Evolutionary conservation across 2,329 filamentous ascomycete species (phyloP).

Genomic region (Colletotrichum horii): DNA sequence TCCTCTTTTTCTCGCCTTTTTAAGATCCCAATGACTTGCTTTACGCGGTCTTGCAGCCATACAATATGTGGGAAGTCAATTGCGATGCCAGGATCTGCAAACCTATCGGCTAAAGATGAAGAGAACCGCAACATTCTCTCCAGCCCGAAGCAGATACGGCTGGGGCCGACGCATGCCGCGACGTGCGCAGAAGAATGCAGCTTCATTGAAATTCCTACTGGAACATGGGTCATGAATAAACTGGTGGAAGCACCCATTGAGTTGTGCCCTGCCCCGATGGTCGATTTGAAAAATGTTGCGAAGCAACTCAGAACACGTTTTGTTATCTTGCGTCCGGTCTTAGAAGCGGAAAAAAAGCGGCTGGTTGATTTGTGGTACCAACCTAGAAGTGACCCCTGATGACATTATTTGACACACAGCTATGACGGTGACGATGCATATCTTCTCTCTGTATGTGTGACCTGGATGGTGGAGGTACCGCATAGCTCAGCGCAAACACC

Average conservation of each 20-base stretch:
- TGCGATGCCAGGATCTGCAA: background rate
- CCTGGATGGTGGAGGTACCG: accelerated
- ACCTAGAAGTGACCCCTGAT: background rate
- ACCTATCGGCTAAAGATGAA: background rate
- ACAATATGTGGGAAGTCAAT: background rate
- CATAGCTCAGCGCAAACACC: background rate
- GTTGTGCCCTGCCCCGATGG: background rate
- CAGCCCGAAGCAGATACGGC: background rate
- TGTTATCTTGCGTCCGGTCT: background rate
- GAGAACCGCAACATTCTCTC: background rate
- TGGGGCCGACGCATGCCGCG: background rate
- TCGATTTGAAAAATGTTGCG: background rate
- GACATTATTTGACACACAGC: background rate
- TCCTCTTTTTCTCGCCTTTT: too few relatives aligned
- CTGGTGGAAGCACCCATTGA: background rate
- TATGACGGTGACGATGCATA: background rate
- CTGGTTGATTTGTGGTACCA: background rate
- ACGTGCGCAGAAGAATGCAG: background rate
- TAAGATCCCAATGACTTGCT: too few relatives aligned
- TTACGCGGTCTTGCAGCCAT: background rate
- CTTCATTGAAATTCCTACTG: background rate
- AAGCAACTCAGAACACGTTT: background rate
- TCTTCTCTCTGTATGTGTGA: background rate
- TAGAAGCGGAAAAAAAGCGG: background rate
- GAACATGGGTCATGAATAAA: background rate